Percentiles rank a stretch among this genome's conserved stretches.
phyloP scores from a whole-genome alignment of 805 yeast genomes.

The Starmerella gropengiesseri region DNA sequence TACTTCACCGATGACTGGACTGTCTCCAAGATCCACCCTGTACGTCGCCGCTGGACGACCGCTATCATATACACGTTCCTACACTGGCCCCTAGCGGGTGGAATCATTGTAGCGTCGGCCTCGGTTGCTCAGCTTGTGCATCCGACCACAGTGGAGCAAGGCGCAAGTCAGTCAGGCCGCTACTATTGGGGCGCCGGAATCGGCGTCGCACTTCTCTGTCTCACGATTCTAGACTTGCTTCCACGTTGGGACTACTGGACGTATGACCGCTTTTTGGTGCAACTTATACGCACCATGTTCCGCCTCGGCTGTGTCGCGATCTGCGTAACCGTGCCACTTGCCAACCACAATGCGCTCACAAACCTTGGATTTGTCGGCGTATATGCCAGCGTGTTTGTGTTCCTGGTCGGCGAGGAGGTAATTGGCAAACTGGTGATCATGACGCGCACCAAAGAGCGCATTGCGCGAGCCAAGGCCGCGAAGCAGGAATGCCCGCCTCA shows the following conservation, averaged over 20 bases:
- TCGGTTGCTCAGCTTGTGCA: conserved; percentile 5
- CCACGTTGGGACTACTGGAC: conserved; percentile 10
- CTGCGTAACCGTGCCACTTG: conserved; percentile 6
- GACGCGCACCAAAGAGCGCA: not conserved
- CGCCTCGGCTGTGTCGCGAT: not conserved
- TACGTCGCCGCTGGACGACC: conserved; percentile 7
- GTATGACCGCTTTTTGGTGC: not conserved
- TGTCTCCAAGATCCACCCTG: conserved; percentile 8
- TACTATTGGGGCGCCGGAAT: conserved; percentile 13
- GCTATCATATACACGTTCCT: not conserved
- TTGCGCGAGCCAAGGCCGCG: not conserved
- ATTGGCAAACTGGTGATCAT: conserved; percentile 5
- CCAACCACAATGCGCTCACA: not conserved
- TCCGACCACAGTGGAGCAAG: not conserved
- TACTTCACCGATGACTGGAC: conserved; percentile 10
- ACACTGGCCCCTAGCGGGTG: conserved; percentile 11
- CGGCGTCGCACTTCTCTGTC: conserved; percentile 8
- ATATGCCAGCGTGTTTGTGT: conserved; percentile 7
- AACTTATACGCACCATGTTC: not conserved
- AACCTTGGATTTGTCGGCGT: conserved; percentile 9
- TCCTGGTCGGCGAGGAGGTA: conserved; percentile 10
- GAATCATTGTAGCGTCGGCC: conserved; percentile 6
- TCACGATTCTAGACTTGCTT: not conserved
- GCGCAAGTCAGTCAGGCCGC: not conserved
- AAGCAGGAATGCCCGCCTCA: not conserved